phyloP scores from a whole-genome alignment of 2,329 filamentous ascomycete genomes.

The Chaetomiaceae sp. region DNA sequence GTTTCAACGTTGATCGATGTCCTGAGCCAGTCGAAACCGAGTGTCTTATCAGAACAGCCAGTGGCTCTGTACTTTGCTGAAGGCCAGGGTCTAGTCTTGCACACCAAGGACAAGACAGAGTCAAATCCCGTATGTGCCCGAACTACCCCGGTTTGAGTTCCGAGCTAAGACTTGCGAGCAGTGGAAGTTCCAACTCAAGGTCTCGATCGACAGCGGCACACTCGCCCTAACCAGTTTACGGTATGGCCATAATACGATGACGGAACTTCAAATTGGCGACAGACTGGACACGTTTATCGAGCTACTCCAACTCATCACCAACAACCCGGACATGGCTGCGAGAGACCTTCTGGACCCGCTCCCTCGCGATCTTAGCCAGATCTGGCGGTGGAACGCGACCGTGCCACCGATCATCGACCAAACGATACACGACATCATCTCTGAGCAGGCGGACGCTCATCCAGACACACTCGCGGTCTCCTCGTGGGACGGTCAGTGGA shows the following conservation, averaged over 20 bases:
- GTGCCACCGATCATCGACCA: conserved; percentile 26
- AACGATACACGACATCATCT: conserved; percentile 44
- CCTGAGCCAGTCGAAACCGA: not conserved
- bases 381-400: conserved; percentile 11
- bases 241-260: conserved; percentile 1
- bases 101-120: too few species aligned
- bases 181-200: conserved; percentile 10
- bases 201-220: not conserved
- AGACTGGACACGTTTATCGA: conserved; percentile 10
- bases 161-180: too few species aligned
- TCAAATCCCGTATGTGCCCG: too few species aligned
- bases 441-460: conserved; percentile 31
- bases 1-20: not conserved
- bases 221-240: conserved; percentile 6
- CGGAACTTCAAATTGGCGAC: conserved; percentile 1
- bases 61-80: conserved; percentile 9
- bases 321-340: not conserved
- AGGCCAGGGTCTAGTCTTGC: not conserved
- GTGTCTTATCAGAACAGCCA: not conserved
- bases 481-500: conserved; percentile 45
- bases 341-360: conserved; percentile 9
- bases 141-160: too few species aligned
- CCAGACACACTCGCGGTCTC: conserved; percentile 39
- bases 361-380: conserved; percentile 5
- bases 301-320: conserved; percentile 7